Evolutionary conservation across 176 grass and related monocot genomes (phyloP).

Genomic region (Aegilops bicornis): DNA sequence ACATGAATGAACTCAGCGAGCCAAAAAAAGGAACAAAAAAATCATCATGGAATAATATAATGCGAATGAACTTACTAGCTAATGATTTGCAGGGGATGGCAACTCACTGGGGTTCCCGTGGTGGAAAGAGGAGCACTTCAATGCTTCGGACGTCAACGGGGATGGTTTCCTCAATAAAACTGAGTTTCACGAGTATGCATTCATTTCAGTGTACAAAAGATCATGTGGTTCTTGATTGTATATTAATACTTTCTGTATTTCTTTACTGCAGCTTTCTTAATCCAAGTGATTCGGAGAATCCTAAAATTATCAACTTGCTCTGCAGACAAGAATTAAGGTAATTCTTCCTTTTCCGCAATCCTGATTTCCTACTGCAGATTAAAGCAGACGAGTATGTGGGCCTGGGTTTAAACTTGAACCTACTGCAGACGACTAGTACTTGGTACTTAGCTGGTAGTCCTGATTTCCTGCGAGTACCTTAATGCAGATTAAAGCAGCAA

Average conservation of each 20-base stretch:
- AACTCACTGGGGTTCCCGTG: constrained; percentile 50
- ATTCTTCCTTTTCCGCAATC: not conserved
- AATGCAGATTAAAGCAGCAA: not conserved
- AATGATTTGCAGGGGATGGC: constrained; percentile 36
- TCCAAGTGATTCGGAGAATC: constrained; percentile 75
- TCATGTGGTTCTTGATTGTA: constrained; percentile 20
- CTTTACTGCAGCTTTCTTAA: constrained; percentile 66
- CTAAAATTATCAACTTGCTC: constrained; percentile 66
- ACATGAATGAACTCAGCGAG: not conserved
- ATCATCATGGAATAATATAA: not conserved
- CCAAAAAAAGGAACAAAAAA: not conserved
- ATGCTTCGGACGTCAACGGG: constrained; percentile 68
- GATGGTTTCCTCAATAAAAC: constrained; percentile 70
- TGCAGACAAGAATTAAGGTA: constrained; percentile 82
- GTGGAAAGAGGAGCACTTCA: constrained; percentile 91
- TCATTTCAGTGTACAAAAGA: not conserved
- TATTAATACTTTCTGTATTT: constrained; percentile 22
- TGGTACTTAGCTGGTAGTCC: not conserved
- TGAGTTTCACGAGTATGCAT: constrained; percentile 78
- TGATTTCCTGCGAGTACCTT: not conserved
- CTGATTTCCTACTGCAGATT: not conserved
- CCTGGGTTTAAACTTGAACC: not conserved
- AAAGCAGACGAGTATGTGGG: not conserved
- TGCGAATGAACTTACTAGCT: not conserved
- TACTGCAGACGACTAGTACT: not conserved